Evolutionary conservation across 148 eudicot genomes (phyloP), one percentile per base, ranked within the genome.

Genomic region (Arbutus unedo): DNA sequence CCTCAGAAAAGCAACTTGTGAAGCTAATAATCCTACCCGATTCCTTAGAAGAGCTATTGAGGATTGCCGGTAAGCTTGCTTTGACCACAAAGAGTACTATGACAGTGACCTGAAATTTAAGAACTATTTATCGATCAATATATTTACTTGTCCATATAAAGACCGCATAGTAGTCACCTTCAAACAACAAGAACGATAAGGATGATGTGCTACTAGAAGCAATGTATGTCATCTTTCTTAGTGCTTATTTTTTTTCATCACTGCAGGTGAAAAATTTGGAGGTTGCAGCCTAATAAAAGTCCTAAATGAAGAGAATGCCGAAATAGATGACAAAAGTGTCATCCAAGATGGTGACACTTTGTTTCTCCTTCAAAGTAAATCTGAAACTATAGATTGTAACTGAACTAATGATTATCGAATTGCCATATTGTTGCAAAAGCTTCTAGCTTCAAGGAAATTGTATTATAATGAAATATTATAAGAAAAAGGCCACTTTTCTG

Each of bases 281-380:
- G 92, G 87, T 62, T 76, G 89, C 86, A 79, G 77, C 8, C 84
- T 91, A 79, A 86, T 89, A 76, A 91, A 88, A 79, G 85, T 94
- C 10, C 79, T 90, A 82, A 94, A 85, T 81, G 84, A 84, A 74
- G 92, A 93, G 81, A 83, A 89, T 86, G 97, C 94, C 79, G 97
- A 91, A 83, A 87, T 96, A 87, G 98, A 94, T 66, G 97, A 94
- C 38, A 74, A 94, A 74, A 79, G 70, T 78, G 95, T 93, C 44
- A 77, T 96, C 64, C 84, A 97, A 89, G 99, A 96, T 84, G 97
- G 91, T 31, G 98, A 96, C 79, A 91, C 90, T 86, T 87, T 94
- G 87, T 90, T 91, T 86, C 80, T 93, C 56, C 85, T 88, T 66
- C 85, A 85, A 80, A 73, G 79, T 51, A 70, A 84, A 59, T 78